Base-by-base conservation (phyloP, 306 rosid species). In the Vicia sativa region DNA sequence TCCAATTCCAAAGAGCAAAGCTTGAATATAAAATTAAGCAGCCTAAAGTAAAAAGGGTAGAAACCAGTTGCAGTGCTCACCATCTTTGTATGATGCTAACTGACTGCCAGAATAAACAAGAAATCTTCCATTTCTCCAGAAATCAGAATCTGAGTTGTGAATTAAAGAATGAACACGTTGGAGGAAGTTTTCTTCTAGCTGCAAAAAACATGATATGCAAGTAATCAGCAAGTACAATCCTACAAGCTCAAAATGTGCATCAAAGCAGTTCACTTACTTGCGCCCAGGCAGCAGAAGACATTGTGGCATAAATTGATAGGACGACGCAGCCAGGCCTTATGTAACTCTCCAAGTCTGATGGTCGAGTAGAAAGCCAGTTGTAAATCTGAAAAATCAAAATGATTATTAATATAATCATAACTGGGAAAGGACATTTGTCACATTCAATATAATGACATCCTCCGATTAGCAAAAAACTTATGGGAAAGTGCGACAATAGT, bases 81-180 rank as follows among this genome's bases (percentile, higher is more conserved):
- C 97, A 72, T 91, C 95, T 76, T 85, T 91, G 74, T 89, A 83
- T 11, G 87, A 87, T 65, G 81, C 97, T 66, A 91, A 72, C 75
- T 82, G 96, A 71, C 83, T 82, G 70, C 96, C 96, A 28, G 83
- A 65, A 63, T 84, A 76, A 55, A 87, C 91, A 64, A 91, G 67
- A 84, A 91, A 89, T 82, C 97, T 89, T 74, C 97, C 91, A 81
- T 68, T 85, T 76, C 95, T 85, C 97, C 97, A 91, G 74, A 91
- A 87, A 55, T 85, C 84, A 71, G 81, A 74, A 68, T 83, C 84
- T 46, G 91, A 60, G 72, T 76, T 77, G 37, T 81, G 87, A 82
- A 85, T 82, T 77, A 91, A 79, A 45, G 79, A 67, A 76, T 72
- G 79, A 78, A 87, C 79, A 66, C 9, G 74, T 59, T 77, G 85